Base-by-base conservation (phyloP, 805 yeast species). In the Millerago galiae region DNA sequence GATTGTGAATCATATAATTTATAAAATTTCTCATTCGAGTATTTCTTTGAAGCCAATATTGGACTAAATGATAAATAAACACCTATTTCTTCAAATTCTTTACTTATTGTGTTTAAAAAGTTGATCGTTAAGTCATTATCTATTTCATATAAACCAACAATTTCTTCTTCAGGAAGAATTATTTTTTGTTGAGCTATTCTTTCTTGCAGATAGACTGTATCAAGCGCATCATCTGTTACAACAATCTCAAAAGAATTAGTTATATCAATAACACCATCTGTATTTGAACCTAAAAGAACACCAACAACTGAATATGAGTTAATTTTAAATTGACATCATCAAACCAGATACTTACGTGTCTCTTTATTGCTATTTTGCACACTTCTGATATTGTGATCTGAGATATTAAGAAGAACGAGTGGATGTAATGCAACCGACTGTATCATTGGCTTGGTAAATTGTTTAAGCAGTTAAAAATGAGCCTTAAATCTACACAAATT, bases 191-290 rank as follows among this genome's bases (percentile, higher is more conserved):
- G 50, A 13, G 38, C 15, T 8, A 46, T 26, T n/a, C 44, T 43
- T n/a, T 41, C 44, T 11, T 34, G 33, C 2, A 46, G 40, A 25
- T 41, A 46, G 2, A 15, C 32, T 2, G n/a, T 27, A 15, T 46
- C 50, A 9, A 38, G 10, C 1, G 14, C 28, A 2, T 10, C 3
- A 2, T 29, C 34, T 7, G 27, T 31, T 5, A 44, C 9, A 3
- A 44, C 45, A 6, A 46, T 29, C 8, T 46, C 50, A 38, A 46
- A 46, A 3, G 50, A 46, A 41, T 46, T 46, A 16, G 39, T 31
- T 6, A 46, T 35, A 9, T 40, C 34, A 7, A 45, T 24, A 2
- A 17, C 15, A n/a, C 17, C 34, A 16, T 36, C 36, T 2, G 17
- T 24, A 12, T 35, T 14, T 5, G 29, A 33, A 8, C 48, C 48